These are phyloP conservation scores for Eustoma russellianum DNA, from an alignment of 257 asterid species.

Conservation along the genomic window DNA sequence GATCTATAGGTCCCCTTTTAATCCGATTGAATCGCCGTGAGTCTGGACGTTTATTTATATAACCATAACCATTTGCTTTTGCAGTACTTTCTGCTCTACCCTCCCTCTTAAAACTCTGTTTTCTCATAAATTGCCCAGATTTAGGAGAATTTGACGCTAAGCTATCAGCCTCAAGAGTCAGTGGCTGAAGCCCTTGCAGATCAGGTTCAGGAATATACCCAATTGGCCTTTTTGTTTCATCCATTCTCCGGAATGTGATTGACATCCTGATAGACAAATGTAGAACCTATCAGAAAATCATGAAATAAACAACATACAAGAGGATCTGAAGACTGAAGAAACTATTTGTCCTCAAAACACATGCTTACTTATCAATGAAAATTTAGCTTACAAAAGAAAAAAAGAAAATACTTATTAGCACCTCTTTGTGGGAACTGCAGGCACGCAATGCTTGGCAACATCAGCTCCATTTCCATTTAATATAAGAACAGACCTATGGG, in stretches of 20 bases:
- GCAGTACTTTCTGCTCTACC: conserved; percentile 20
- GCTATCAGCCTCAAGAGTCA: conserved; percentile 27
- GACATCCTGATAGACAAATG: conserved; percentile 49
- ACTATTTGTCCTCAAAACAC: too few relatives aligned
- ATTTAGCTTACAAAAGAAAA: not conserved
- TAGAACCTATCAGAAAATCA: conserved; percentile 3
- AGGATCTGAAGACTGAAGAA: not conserved
- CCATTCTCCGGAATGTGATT: conserved; percentile 89
- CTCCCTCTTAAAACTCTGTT: conserved; percentile 26
- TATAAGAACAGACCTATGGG: conserved; percentile 37
- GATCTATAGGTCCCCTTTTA: conserved; percentile 31
- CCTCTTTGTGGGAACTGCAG: conserved; percentile 37
- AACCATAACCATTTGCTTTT: conserved; percentile 17
- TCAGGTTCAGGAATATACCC: conserved; percentile 61
- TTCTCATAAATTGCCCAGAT: conserved; percentile 19
- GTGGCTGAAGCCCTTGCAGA: conserved; percentile 71
- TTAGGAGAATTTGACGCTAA: conserved; percentile 26
- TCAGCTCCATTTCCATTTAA: conserved; percentile 42
- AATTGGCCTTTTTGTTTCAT: conserved; percentile 51
- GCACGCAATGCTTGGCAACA: conserved; percentile 40
- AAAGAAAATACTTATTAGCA: conserved; percentile 3
- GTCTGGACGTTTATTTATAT: conserved; percentile 18
- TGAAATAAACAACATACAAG: not conserved
- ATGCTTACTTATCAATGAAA: too few relatives aligned
- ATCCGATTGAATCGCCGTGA: conserved; percentile 28